These are phyloP conservation scores for Thozetella sp. DNA, from an alignment of 495 filamentous ascomycete genomes.

Conservation along the genomic window DNA sequence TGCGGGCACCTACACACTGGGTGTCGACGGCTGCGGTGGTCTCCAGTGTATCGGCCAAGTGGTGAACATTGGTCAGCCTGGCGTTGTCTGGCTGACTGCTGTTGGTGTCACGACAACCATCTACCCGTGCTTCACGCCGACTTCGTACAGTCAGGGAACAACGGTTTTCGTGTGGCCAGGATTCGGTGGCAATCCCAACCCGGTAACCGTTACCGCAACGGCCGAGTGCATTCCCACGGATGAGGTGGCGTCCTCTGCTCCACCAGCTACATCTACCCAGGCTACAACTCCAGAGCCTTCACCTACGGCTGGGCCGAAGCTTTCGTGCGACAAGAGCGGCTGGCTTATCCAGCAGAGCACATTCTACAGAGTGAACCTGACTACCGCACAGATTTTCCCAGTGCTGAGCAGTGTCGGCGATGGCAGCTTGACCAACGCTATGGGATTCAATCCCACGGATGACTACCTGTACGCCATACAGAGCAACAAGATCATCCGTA, in stretches of 20 bases:
- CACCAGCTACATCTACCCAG: neutral
- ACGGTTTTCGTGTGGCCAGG: neutral
- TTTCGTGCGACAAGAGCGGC: slow-evolving; percentile 15
- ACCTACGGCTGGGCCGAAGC: neutral
- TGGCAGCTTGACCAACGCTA: slow-evolving; percentile 7
- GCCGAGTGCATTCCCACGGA: neutral
- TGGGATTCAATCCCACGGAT: slow-evolving; percentile 13
- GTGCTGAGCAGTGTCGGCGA: slow-evolving; percentile 5
- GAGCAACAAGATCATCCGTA: slow-evolving; percentile 9
- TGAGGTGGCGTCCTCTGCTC: neutral
- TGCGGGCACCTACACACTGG: neutral
- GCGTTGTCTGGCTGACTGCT: neutral
- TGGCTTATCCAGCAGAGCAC: slow-evolving; percentile 11
- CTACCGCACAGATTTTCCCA: slow-evolving; percentile 1
- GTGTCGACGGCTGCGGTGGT: neutral
- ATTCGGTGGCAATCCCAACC: neutral
- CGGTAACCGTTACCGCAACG: neutral
- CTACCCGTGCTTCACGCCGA: neutral
- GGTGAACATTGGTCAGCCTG: neutral
- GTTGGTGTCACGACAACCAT: neutral
- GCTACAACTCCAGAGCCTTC: neutral
- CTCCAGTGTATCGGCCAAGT: neutral
- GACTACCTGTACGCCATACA: slow-evolving; percentile 11
- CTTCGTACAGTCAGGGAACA: neutral
- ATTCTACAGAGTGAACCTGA: slow-evolving; percentile 10